Percentiles rank a stretch among this genome's conserved stretches.
These are phyloP conservation scores for Populus alba DNA, from an alignment of 345 rosid genomes.

Conservation along the genomic window DNA sequence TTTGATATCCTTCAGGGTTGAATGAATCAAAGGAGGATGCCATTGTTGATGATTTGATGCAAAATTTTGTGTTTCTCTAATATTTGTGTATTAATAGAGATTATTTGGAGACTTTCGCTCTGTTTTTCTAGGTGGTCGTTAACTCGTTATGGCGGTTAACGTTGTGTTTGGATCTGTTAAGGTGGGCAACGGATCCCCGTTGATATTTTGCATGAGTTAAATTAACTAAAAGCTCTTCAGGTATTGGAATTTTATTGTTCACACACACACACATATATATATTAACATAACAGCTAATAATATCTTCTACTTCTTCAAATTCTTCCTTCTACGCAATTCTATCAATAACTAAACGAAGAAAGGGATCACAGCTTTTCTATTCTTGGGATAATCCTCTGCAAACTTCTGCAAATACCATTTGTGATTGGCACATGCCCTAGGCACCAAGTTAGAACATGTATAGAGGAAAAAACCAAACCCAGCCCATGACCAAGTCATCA, in stretches of 20 bases:
- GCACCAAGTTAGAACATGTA: slow-evolving; percentile 76
- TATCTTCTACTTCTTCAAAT: too few species aligned
- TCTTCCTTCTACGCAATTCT: neutral
- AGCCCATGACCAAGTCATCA: slow-evolving; percentile 67
- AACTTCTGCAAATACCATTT: slow-evolving; percentile 74
- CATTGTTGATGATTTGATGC: slow-evolving; percentile 1
- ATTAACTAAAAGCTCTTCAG: neutral
- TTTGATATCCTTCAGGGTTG: neutral
- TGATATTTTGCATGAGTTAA: neutral
- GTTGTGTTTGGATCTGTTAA: slow-evolving; percentile 15
- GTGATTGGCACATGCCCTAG: slow-evolving; percentile 69
- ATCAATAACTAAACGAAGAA: slow-evolving; percentile 20
- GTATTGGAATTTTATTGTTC: too few species aligned
- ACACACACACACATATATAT: too few species aligned
- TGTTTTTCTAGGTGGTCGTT: neutral
- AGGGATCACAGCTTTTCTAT: slow-evolving; percentile 75
- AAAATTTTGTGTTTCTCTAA: neutral
- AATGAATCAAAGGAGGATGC: slow-evolving; percentile 12
- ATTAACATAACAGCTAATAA: too few species aligned
- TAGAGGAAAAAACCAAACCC: slow-evolving; percentile 72
- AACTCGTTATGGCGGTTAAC: neutral
- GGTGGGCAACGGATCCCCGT: neutral
- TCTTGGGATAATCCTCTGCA: slow-evolving; percentile 65
- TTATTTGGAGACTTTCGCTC: neutral
- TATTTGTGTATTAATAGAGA: neutral